Base-by-base conservation (phyloP, 2,329 filamentous ascomycete genomes). In the Hypoxylon sp. region DNA sequence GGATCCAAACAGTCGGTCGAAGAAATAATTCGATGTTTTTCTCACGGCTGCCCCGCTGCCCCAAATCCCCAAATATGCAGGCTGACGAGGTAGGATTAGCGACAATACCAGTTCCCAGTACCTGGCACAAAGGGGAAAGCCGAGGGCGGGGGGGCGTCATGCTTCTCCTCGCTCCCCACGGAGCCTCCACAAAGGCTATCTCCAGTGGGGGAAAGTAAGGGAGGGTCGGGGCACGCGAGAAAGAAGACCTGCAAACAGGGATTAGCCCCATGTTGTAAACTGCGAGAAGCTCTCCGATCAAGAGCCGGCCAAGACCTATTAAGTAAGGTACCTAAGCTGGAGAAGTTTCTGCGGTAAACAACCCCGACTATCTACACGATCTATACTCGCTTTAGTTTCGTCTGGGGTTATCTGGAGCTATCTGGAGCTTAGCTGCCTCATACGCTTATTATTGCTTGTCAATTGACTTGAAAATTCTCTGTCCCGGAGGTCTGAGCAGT, bases 41-140 rank as follows among this genome's bases (percentile, higher is more conserved):
- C 45, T 46, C 27, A 43, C 39, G 6, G 46, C 62, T 41, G 37
- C 37, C 52, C 65, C 62, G 48, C 52, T 47, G 54, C 48, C 32
- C 37, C 53, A 59, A 62, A 60, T 65, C 63, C 29, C 64, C 65
- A 58, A 61, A 54, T 68, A 50, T 65, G 45, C 61, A 56, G 9
- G 23, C 19, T 27, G 2, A 41, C 5, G 16, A 56, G 56, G 61
- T 67, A 61, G 56, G 52, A 67, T 61, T 52, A 23, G 55, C 61
- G 61, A 60, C 61, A 63, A 63, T n/a, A 50, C 21, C 21, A 41
- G 37, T 21, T 11, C 30, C 11, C 43, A 51, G 50, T 47, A 34
- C 56, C 56, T 37, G 52, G 34, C 39, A 55, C 50, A 65, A 55
- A 65, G 47, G 50, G 27, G 52, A 43, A 34, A 48, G 27, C 29